These are phyloP conservation scores for Kwoniella heveanensis DNA, from an alignment of 768 basidiomycete genomes.

Conservation along the genomic window DNA sequence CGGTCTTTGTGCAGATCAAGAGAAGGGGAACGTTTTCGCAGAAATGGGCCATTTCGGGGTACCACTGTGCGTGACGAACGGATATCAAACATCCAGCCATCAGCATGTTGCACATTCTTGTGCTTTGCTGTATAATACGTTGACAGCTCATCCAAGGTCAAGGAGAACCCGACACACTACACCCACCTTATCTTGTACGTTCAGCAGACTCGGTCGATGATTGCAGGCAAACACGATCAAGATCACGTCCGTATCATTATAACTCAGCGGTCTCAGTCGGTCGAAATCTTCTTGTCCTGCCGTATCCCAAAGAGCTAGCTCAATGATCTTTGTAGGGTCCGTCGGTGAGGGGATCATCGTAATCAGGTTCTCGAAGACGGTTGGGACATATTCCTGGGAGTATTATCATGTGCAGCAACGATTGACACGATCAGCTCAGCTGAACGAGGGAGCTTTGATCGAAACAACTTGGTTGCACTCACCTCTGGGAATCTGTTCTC, in stretches of 20 bases:
- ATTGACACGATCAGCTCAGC: too few species aligned
- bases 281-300: slow-evolving; percentile 95
- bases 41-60: slow-evolving; percentile 57
- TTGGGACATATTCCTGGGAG: slow-evolving; percentile 56
- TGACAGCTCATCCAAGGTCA: not conserved
- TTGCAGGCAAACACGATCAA: slow-evolving; percentile 57
- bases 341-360: slow-evolving; percentile 52
- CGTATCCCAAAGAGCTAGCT: slow-evolving; percentile 85
- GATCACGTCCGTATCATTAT: slow-evolving; percentile 58
- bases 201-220: slow-evolving; percentile 54
- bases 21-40: slow-evolving; percentile 54
- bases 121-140: not conserved
- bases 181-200: slow-evolving; percentile 57
- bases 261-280: slow-evolving; percentile 54
- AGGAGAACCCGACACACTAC: not conserved
- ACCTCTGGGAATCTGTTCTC: slow-evolving; percentile 56
- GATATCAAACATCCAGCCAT: too few species aligned
- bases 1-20: slow-evolving; percentile 55
- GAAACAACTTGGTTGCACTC: too few species aligned
- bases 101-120: too few species aligned
- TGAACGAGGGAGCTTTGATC: too few species aligned
- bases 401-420: too few species aligned
- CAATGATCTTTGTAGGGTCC: slow-evolving; percentile 52
- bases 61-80: slow-evolving; percentile 46
- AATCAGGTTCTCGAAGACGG: slow-evolving; percentile 55